Percentiles rank a stretch among this genome's conserved stretches.
Evolutionary conservation across 371 early-diverging fungal genomes (phyloP).

Genomic region (Mortierella sp.): DNA sequence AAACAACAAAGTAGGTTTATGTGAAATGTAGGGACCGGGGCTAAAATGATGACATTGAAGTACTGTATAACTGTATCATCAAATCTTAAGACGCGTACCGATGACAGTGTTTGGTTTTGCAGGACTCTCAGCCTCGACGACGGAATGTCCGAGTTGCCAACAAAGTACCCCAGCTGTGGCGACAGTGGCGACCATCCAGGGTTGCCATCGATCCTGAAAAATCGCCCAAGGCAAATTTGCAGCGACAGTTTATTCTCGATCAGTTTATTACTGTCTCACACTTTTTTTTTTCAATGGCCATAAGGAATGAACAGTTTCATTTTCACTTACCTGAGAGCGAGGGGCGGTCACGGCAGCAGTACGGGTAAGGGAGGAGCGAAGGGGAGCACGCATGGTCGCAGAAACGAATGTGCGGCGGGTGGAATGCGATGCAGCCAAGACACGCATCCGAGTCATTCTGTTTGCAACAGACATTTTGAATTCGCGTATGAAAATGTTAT

Average conservation of each 20-base stretch:
- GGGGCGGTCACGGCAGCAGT: conserved; percentile 20
- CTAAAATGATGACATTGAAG: conserved; percentile 17
- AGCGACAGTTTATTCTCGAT: neutral
- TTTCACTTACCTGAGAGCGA: conserved; percentile 19
- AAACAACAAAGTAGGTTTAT: neutral
- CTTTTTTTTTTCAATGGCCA: neutral
- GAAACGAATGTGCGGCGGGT: conserved; percentile 3
- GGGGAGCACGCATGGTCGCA: conserved; percentile 25
- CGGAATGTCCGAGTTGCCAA: conserved; percentile 40
- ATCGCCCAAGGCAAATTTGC: neutral
- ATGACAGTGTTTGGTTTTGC: conserved; percentile 23
- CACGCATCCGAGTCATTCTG: conserved; percentile 25
- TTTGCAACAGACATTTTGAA: conserved; percentile 36
- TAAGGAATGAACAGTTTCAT: no score
- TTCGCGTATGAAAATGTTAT: no score
- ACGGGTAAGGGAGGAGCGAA: conserved; percentile 38
- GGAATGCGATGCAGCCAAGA: conserved; percentile 15
- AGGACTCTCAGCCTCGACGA: conserved; percentile 40
- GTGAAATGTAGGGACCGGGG: neutral
- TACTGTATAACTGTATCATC: no score
- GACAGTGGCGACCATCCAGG: conserved; percentile 39
- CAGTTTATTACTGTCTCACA: neutral
- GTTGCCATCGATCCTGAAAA: conserved; percentile 25
- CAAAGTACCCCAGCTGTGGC: conserved; percentile 40
- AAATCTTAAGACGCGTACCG: conserved; percentile 17